phyloP scores from a whole-genome alignment of 805 yeast genomes.

The Saccharomycopsis schoenii region DNA sequence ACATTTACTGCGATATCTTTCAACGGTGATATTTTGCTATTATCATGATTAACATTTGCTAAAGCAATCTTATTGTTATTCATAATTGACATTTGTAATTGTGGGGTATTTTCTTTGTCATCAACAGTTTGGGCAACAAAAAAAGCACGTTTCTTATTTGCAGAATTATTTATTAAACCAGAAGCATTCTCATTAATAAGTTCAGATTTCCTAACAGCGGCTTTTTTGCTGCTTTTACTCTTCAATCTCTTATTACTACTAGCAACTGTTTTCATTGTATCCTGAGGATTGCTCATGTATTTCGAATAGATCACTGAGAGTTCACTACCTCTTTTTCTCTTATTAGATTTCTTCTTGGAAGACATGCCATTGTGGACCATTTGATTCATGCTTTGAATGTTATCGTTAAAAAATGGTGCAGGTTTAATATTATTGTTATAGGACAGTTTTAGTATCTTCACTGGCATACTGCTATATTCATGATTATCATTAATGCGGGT shows the following conservation, averaged over 20 bases:
- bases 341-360: neutral
- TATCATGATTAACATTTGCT: too few relatives aligned
- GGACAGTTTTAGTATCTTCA: neutral
- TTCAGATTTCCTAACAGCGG: neutral
- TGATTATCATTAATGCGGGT: neutral
- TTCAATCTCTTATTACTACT: neutral
- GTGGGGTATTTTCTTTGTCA: neutral
- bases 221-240: neutral
- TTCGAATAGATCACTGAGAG: neutral
- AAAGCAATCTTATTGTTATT: neutral
- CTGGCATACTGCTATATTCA: neutral
- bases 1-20: neutral
- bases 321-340: neutral
- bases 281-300: neutral
- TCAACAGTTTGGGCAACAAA: neutral
- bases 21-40: neutral
- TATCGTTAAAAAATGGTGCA: neutral
- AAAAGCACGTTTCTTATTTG: neutral
- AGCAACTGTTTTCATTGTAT: neutral
- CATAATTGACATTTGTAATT: neutral
- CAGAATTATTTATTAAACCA: neutral
- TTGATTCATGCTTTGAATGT: slow-evolving; percentile 1
- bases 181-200: neutral
- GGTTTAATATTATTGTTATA: neutral
- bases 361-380: neutral